Evolutionary conservation across 1,284 basidiomycete genomes (phyloP).

Genomic region (Naganishia cerealis): DNA sequence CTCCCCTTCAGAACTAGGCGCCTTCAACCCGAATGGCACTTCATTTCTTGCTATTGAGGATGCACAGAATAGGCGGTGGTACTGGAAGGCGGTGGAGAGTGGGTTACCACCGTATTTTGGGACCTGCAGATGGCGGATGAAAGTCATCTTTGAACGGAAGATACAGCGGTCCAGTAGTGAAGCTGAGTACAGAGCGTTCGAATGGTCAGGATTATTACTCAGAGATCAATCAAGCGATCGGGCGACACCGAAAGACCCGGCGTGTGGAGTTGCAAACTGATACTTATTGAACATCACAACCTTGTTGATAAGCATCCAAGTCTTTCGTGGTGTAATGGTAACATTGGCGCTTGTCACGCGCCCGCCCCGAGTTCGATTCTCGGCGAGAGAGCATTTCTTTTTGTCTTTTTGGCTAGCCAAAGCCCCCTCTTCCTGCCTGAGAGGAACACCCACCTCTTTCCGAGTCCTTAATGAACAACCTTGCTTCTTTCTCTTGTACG

Average conservation of each 20-base stretch:
- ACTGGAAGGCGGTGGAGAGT: background rate
- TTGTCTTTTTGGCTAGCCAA: background rate
- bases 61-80: background rate
- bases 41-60: background rate
- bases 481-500: no score
- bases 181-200: background rate
- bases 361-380: conserved; percentile 18
- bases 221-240: background rate
- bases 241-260: background rate
- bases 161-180: background rate
- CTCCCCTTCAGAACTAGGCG: background rate
- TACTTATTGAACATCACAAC: no score
- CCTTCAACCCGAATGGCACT: background rate
- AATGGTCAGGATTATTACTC: background rate
- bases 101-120: background rate
- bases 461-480: no score
- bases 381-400: background rate
- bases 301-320: no score
- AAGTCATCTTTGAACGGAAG: background rate
- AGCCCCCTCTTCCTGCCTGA: background rate
- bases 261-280: no score
- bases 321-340: conserved; percentile 23
- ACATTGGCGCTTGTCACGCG: conserved; percentile 25
- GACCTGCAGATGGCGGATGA: background rate
- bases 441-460: no score